A percentile compares a stretch with the other conserved stretches of the same genome.
These are phyloP conservation scores for Beauveria sp. DNA, from an alignment of 2,329 filamentous ascomycete species.

Conservation along the genomic window DNA sequence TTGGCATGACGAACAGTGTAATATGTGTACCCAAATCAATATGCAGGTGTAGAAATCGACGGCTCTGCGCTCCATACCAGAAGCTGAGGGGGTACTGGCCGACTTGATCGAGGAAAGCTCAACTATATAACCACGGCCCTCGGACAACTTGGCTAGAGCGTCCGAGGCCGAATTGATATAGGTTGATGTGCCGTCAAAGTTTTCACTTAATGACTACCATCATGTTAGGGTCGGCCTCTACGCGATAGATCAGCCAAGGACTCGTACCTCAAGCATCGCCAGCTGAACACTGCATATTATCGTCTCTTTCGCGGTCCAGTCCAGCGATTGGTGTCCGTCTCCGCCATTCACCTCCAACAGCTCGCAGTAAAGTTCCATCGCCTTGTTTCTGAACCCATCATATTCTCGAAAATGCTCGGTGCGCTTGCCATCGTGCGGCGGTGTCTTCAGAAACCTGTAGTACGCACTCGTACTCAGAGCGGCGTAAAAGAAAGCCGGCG, in stretches of 20 bases:
- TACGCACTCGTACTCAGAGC: constrained; percentile 4
- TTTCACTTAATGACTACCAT: not conserved
- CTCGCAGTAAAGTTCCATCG: not conserved
- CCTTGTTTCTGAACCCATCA: not conserved
- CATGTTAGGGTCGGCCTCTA: not conserved
- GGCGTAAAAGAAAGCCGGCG: not conserved
- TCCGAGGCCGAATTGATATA: not conserved
- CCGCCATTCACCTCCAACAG: not conserved
- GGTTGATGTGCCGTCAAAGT: not conserved
- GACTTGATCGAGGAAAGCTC: not conserved
- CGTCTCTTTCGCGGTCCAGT: not conserved
- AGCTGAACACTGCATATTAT: not conserved
- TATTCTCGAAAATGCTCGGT: not conserved
- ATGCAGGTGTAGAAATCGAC: not conserved
- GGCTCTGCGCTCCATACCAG: not conserved
- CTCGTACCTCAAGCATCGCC: not conserved
- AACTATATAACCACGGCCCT: not conserved
- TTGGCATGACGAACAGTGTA: not conserved
- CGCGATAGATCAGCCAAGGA: not conserved
- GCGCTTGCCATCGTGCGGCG: not conserved
- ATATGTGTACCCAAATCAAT: not conserved
- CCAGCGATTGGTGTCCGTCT: not conserved
- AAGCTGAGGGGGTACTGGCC: not conserved
- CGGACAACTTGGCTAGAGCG: not conserved
- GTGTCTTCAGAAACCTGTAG: not conserved